A percentile compares a stretch with the other conserved stretches of the same genome.
Conservation (phyloP, 1,139 yeast genomes). For the Trichomonascaceae sp. region DNA sequence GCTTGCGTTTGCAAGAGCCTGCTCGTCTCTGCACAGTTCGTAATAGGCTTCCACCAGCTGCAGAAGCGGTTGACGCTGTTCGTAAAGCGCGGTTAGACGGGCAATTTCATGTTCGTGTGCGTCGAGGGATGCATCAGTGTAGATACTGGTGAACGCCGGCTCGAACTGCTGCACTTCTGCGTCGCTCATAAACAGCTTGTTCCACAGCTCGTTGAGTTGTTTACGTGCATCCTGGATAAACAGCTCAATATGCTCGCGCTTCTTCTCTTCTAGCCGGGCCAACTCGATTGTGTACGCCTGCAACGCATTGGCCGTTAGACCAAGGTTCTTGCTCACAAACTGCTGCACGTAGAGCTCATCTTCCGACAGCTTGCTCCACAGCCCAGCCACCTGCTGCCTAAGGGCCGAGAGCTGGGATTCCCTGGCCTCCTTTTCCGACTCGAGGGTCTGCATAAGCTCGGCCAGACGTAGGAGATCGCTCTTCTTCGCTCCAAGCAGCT, state of each 20-base stretch:
- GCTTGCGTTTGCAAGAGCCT: constrained; percentile 51
- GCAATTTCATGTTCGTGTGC: constrained; percentile 53
- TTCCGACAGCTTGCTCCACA: constrained; percentile 21
- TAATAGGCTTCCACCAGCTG: constrained; percentile 41
- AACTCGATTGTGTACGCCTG: constrained; percentile 39
- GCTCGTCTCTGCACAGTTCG: constrained; percentile 46
- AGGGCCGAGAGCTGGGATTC: constrained; percentile 5
- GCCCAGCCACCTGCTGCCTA: constrained; percentile 10
- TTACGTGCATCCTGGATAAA: constrained; percentile 51
- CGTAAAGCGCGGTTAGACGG: constrained; percentile 36
- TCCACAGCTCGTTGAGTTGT: constrained; percentile 52
- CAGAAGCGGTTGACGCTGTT: constrained; percentile 43
- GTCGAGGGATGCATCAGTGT: constrained; percentile 40
- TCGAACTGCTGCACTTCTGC: constrained; percentile 30
- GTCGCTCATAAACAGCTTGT: constrained; percentile 41
- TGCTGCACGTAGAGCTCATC: constrained; percentile 8
- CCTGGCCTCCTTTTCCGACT: constrained; percentile 17
- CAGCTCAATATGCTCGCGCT: constrained; percentile 51
- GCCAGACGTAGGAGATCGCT: constrained; percentile 16
- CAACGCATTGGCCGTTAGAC: constrained; percentile 22
- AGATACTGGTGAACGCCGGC: constrained; percentile 28
- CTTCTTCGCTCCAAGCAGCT: constrained; percentile 17
- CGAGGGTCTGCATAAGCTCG: constrained; percentile 17
- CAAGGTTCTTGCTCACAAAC: constrained; percentile 21
- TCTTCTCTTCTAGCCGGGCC: constrained; percentile 42